Conservation (phyloP, 192 early-diverging fungal species). For the Coemansia erecta region DNA sequence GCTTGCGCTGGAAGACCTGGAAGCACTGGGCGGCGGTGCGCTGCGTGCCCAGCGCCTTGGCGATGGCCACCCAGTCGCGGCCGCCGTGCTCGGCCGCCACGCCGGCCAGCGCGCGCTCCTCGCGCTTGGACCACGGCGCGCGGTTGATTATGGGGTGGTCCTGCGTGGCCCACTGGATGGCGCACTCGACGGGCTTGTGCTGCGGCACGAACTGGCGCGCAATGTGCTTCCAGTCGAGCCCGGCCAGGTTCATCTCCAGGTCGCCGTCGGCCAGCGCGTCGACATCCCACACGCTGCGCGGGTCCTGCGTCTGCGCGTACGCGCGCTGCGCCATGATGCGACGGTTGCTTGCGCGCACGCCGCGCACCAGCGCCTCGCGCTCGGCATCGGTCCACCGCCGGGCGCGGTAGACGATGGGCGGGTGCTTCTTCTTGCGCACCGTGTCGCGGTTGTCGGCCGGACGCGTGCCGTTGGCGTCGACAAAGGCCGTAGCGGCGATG, state of each 20-base stretch:
- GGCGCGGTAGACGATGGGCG: constrained; percentile 50
- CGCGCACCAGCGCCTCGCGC: constrained; percentile 51
- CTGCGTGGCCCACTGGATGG: constrained; percentile 76
- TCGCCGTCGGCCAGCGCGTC: constrained; percentile 39
- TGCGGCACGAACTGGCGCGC: constrained; percentile 58
- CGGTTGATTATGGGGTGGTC: constrained; percentile 80
- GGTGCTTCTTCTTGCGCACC: constrained; percentile 44
- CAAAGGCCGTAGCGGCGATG: constrained; percentile 35
- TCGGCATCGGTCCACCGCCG: constrained; percentile 56
- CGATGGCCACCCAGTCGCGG: constrained; percentile 68
- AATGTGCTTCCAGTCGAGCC: constrained; percentile 51
- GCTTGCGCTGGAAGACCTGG: constrained; percentile 60
- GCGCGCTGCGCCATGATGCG: constrained; percentile 50
- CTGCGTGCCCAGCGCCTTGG: constrained; percentile 60
- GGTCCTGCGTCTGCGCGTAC: constrained; percentile 47
- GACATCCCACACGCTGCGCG: constrained; percentile 49
- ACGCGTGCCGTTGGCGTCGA: constrained; percentile 33
- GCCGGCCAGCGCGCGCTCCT: constrained; percentile 49
- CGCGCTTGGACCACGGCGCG: constrained; percentile 61
- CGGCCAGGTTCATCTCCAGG: constrained; percentile 53
- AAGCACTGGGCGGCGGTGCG: constrained; percentile 76
- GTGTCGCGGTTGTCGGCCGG: constrained; percentile 56
- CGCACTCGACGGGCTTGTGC: constrained; percentile 65
- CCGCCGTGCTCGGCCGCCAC: constrained; percentile 50
- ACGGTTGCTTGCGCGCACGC: constrained; percentile 54